phyloP scores from a whole-genome alignment of 2,329 filamentous ascomycete genomes.

The Aspergillus pseudotamarii region DNA sequence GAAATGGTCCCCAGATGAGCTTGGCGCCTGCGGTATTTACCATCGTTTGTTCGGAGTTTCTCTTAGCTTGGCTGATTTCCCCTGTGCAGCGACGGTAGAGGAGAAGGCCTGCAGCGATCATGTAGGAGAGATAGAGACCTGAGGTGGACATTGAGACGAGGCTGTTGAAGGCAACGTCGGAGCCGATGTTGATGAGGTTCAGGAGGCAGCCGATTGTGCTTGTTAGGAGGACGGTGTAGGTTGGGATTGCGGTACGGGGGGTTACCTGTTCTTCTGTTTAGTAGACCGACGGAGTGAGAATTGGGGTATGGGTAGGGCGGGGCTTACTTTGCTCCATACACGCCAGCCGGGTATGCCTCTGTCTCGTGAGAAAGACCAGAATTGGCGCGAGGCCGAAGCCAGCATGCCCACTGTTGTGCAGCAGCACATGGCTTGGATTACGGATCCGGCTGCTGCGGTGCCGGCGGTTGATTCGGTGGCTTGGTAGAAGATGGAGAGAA shows the following conservation, averaged over 20 bases:
- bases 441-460: slow-evolving; percentile 27
- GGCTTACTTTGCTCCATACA: slow-evolving; percentile 29
- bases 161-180: slow-evolving; percentile 34
- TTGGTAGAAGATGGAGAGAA: slow-evolving; percentile 37
- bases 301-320: neutral
- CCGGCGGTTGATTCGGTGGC: slow-evolving; percentile 32
- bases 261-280: slow-evolving; percentile 22
- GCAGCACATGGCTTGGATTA: slow-evolving; percentile 32
- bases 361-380: slow-evolving; percentile 33
- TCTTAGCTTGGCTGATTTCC: slow-evolving; percentile 18
- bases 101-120: slow-evolving; percentile 29
- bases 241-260: slow-evolving; percentile 28
- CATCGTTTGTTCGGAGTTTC: slow-evolving; percentile 18
- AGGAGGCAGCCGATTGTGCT: slow-evolving; percentile 32
- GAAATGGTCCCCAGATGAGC: slow-evolving; percentile 35
- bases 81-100: slow-evolving; percentile 31
- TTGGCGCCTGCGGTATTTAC: slow-evolving; percentile 30
- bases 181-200: slow-evolving; percentile 38
- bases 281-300: neutral
- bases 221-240: slow-evolving; percentile 28
- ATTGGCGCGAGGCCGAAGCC: slow-evolving; percentile 49
- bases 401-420: slow-evolving; percentile 37
- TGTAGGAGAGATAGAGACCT: slow-evolving; percentile 35
- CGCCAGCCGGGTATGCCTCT: slow-evolving; percentile 31
- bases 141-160: slow-evolving; percentile 38